Evolutionary conservation across 1,139 yeast species (phyloP), one percentile per base, ranked within the genome.

Genomic region (Diutina siamensis): DNA sequence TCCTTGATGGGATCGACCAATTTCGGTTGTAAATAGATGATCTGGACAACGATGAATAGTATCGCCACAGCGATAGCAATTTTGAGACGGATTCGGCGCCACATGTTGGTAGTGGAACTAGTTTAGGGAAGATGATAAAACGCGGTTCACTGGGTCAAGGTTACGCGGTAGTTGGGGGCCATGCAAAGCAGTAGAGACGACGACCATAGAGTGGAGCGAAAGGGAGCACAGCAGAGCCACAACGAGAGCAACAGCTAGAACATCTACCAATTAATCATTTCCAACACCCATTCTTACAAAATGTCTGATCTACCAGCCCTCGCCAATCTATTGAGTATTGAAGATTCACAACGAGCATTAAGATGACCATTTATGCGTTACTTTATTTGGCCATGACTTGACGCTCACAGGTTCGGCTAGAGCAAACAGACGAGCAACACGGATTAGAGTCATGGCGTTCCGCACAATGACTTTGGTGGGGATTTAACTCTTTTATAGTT

Each of bases 281-380:
- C 28, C 28, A 25, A 7, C 28, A 7, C 28, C 28, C 28, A 33
- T 33, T n/a, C 8, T n/a, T n/a, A n/a, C n/a, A 36, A 22, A 51
- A 59, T 71, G 73, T 71, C 52, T 63, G 76, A 67, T 68, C 74
- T 67, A 59, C 76, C 76, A 65, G 75, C 75, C 75, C 75, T 68
- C 70, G 49, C 50, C 47, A 36, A 47, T 52, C 52, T 53, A 48
- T 50, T 48, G 50, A 46, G 47, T 47, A 45, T 46, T 47, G 47
- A 61, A 35, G 45, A 31, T 41, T 46, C 60, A 62, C 64, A 64
- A 61, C 68, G 75, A 68, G 75, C 75, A 55, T 60, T 71, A 62
- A 71, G 76, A 71, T 67, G 74, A 67, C 65, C 76, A 51, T 46
- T 55, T 48, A 38, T 57, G 63, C 67, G 64, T 55, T 54, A 52